Base-by-base conservation (phyloP, 331 rosid genomes). In the Stylosanthes scabra region DNA sequence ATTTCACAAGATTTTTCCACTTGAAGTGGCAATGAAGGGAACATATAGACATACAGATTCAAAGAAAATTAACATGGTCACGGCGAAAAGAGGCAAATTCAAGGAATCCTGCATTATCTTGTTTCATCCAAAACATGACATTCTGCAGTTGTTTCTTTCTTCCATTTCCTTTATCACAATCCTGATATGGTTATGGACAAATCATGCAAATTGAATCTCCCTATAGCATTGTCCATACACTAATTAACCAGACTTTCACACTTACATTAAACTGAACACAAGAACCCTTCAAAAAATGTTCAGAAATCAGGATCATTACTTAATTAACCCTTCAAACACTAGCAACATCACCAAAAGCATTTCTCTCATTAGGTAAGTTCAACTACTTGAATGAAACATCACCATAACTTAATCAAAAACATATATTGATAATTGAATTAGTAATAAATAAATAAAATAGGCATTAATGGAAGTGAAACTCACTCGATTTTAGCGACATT, bases 401-500 rank as follows among this genome's bases (percentile, higher is more conserved):
- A 4, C 0, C 37, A 31, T 31, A 31, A 31, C 37, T 31, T 31
- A 31, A 31, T 31, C 5, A 31, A 31, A 77, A 50, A 11, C 31
- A 71, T n/a, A 29, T 41, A 56, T 40, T 58, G 42, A 72, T 25
- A 45, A 50, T n/a, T 28, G 59, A 40, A 73, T 11, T 39, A 37
- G 0, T 40, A 4, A n/a, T 44, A 59, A 58, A 7, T 0, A 10
- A 20, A 63, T 29, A 1, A 49, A 20, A 20, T 20, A 20, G 25
- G 25, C 25, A 20, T 20, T 20, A 20, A 31, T 0, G 11, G 51
- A 46, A 52, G 52, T 46, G n/a, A n/a, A n/a, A n/a, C n/a, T 28
- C 62, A 66, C 88, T 60, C 96, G 63, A 91, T 91, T 72, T 88
- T 87, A 72, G 85, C 82, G 12, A 74, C 88, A 39, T 76, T 72